Evolutionary conservation across 1,284 basidiomycete genomes (phyloP), one percentile per base, ranked within the genome.

Genomic region (Apiotrichum domesticum): DNA sequence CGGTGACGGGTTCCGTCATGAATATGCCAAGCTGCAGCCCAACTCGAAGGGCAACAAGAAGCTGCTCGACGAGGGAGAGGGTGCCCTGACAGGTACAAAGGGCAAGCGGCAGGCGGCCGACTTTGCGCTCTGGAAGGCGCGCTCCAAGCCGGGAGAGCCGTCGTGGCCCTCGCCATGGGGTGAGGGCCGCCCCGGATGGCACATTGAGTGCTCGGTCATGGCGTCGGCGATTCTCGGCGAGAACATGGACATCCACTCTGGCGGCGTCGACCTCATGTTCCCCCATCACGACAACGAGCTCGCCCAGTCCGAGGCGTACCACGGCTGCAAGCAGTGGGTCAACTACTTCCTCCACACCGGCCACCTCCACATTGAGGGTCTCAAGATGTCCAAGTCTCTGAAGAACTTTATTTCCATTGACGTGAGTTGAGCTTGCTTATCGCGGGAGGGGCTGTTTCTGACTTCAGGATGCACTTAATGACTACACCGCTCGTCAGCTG

Each of bases 321-420:
- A 98, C 75, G 84, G 88, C 62, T 96, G 91, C 79, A 77, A 81
- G 35, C 84, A 93, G 70, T 99, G 96, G 96, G 92, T 98, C 68
- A 98, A 97, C 77, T 99, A 98, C 76, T 99, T 99, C 79, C 78
- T 98, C 54, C 96, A 99, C 77, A 98, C 95, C 0, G 96, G 96
- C 4, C 96, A 99, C 79, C 80, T 99, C 40, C 94, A 98, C 77
- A 98, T 99, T 68, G 94, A 98, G 75, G 96, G 96, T 15, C 80
- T 97, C 61, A 99, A 99, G 77, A 99, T 99, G 96, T 93, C 90
- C 79, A 99, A 99, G 78, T 96, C 92, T 7, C 79, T 99, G 58
- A 99, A 99, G 77, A 99, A 99, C 74, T 99, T 98, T 70, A 98
- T 98, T 70, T 96, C 95, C 6, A 96, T 98, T 66, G 90, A 96